These are phyloP conservation scores for Ascochyta koolunga DNA, from an alignment of 2,329 filamentous ascomycete species.

Conservation along the genomic window DNA sequence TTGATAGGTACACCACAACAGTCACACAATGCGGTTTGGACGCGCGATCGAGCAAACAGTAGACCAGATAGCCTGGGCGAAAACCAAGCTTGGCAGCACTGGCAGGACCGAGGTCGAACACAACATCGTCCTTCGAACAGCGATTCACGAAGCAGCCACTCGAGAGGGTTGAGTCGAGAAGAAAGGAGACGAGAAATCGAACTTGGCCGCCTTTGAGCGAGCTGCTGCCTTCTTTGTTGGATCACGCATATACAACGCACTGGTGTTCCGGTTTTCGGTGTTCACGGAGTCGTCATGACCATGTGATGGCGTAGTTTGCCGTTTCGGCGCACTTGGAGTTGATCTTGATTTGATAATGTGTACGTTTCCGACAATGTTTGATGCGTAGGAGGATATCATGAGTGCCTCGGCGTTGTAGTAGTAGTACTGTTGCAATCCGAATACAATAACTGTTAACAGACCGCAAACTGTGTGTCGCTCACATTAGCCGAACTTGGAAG, in stretches of 20 bases:
- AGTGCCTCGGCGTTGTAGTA: slow-evolving; percentile 15
- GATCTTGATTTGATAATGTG: not conserved
- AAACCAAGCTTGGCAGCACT: slow-evolving; percentile 36
- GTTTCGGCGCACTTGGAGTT: not conserved
- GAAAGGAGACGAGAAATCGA: slow-evolving; percentile 52
- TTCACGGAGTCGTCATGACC: slow-evolving; percentile 11
- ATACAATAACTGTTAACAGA: not conserved
- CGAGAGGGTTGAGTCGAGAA: slow-evolving; percentile 45
- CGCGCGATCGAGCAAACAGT: slow-evolving; percentile 31
- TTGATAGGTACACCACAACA: slow-evolving; percentile 38
- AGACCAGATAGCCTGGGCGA: slow-evolving; percentile 39
- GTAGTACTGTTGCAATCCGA: slow-evolving; percentile 5
- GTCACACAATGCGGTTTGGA: slow-evolving; percentile 27
- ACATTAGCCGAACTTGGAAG: not conserved
- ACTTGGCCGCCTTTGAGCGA: slow-evolving; percentile 32
- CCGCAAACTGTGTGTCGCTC: not conserved
- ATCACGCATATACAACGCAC: slow-evolving; percentile 13
- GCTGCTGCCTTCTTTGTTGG: not conserved
- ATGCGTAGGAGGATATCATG: slow-evolving; percentile 11
- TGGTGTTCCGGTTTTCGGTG: slow-evolving; percentile 20
- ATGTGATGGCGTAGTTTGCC: not conserved
- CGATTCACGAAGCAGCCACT: slow-evolving; percentile 36
- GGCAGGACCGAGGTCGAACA: slow-evolving; percentile 39
- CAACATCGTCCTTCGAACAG: slow-evolving; percentile 34
- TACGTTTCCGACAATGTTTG: slow-evolving; percentile 1